Base-by-base conservation (phyloP, 768 basidiomycete species). In the Harrya chromipes region DNA sequence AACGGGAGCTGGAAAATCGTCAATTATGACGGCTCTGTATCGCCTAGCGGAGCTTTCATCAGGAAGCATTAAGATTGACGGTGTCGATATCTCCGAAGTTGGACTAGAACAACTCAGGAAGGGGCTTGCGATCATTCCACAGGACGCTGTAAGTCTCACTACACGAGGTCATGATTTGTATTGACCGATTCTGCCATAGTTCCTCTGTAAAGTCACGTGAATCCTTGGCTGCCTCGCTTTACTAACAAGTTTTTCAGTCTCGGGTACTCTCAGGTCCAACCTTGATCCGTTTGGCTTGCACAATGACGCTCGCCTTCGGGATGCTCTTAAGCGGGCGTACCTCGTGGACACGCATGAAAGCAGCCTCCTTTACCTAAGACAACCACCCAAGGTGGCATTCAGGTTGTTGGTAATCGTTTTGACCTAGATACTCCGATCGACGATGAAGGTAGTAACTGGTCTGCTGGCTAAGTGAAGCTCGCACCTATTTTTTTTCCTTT, bases 1-100 rank as follows among this genome's bases (percentile, higher is more conserved):
- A 59, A 93, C 91, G 16, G 91, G 91, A 42, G 91, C 91, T 0
- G 92, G 92, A 34, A 92, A 95, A 69, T 88, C 86, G 16, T 88
- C 88, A 1, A 86, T 97, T 50, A 88, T 95, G 87, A 85, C 85
- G 58, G 85, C 90, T 5, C 73, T 97, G 0, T 94, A 85, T 70
- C 82, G 92, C 19, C 72, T 97, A 27, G 89, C 94, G 17, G 94
- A 97, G 59, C 72, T 88, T 19, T 69, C 77, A 0, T 80, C 81
- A 9, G 93, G 94, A 17, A 78, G 76, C 3, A 90, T 97, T 56
- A 62, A 70, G 20, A 81, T 95, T 52, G 93, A 95, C 65, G 90
- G 79, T 6, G 72, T 90, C n/a, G 87, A 97, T 61, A 84, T 91
- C 36, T 86, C 89, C 17, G 79, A 76, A 54, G 76, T 97, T 36